Conservation (phyloP, 176 grass and related monocot genomes). For the Oryza punctata region DNA sequence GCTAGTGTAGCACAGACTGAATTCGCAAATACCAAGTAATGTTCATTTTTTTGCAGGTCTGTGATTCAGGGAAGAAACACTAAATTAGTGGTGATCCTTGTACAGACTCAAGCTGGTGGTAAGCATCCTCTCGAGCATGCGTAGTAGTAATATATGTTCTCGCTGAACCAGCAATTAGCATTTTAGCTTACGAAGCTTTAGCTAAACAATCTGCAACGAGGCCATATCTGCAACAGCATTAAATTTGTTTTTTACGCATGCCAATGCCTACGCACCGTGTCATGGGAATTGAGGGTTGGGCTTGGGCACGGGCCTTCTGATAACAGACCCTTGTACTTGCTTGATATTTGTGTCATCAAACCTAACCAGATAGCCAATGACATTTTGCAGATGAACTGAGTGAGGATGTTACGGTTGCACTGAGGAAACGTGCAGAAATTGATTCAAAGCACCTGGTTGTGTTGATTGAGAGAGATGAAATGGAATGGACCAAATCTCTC, state of each 20-base stretch:
- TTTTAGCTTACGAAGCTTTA: neutral
- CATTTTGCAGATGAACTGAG: slow-evolving; percentile 72
- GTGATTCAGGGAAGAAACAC: slow-evolving; percentile 69
- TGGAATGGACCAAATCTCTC: slow-evolving; percentile 74
- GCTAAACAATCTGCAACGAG: neutral
- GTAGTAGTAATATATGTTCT: neutral
- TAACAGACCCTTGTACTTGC: neutral
- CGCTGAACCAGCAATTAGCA: neutral
- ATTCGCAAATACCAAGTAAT: slow-evolving; percentile 15
- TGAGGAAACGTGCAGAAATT: slow-evolving; percentile 93
- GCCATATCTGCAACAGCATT: neutral
- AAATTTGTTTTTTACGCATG: neutral
- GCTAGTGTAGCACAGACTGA: neutral
- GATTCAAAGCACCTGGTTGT: slow-evolving; percentile 76
- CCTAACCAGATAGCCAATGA: slow-evolving; percentile 25
- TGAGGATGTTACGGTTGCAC: slow-evolving; percentile 77
- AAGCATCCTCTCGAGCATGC: slow-evolving; percentile 11
- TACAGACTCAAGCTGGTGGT: slow-evolving; percentile 69
- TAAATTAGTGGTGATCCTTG: slow-evolving; percentile 85
- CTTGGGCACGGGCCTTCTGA: neutral
- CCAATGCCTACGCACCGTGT: neutral
- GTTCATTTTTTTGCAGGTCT: slow-evolving; percentile 60
- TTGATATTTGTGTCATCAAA: slow-evolving; percentile 16
- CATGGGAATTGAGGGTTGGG: neutral
- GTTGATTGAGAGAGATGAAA: slow-evolving; percentile 74